Evolutionary conservation across 1,284 basidiomycete genomes (phyloP).

Genomic region (Lentinula novae-zelandiae): DNA sequence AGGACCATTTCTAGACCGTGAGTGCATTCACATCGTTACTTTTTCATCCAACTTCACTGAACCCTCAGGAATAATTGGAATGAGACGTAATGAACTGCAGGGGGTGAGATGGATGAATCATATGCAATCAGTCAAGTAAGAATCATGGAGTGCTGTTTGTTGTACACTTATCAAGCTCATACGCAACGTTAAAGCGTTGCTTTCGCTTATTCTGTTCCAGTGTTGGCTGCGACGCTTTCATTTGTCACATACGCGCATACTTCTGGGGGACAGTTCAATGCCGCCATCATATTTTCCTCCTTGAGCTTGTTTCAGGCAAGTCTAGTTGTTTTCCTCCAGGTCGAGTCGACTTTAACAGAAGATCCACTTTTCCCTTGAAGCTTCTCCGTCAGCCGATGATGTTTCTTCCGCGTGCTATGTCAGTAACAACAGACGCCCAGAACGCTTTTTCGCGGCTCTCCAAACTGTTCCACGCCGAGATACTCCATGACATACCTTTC

Average conservation of each 20-base stretch:
- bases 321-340: not conserved
- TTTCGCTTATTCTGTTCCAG: constrained; percentile 47
- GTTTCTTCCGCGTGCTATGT: constrained; percentile 65
- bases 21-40: constrained; percentile 17
- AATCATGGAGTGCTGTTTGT: constrained; percentile 5
- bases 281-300: constrained; percentile 57
- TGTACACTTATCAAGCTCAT: constrained; percentile 30
- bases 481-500: constrained; percentile 39
- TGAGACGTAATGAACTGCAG: constrained; percentile 51
- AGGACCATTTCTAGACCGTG: constrained; percentile 58
- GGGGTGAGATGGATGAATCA: constrained; percentile 58
- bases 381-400: constrained; percentile 65
- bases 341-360: not conserved
- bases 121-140: constrained; percentile 60
- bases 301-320: constrained; percentile 55
- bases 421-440: constrained; percentile 60
- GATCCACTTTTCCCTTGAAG: constrained; percentile 23
- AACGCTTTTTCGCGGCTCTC: constrained; percentile 56
- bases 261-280: constrained; percentile 39
- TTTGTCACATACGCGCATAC: constrained; percentile 58
- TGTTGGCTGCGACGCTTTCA: constrained; percentile 59
- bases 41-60: not conserved
- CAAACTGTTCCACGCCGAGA: constrained; percentile 59
- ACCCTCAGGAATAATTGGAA: constrained; percentile 45
- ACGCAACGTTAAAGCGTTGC: constrained; percentile 21